A percentile compares a stretch with the other conserved stretches of the same genome.
These are phyloP conservation scores for Agaricus bisporus DNA, from an alignment of 768 basidiomycete species.

Conservation along the genomic window DNA sequence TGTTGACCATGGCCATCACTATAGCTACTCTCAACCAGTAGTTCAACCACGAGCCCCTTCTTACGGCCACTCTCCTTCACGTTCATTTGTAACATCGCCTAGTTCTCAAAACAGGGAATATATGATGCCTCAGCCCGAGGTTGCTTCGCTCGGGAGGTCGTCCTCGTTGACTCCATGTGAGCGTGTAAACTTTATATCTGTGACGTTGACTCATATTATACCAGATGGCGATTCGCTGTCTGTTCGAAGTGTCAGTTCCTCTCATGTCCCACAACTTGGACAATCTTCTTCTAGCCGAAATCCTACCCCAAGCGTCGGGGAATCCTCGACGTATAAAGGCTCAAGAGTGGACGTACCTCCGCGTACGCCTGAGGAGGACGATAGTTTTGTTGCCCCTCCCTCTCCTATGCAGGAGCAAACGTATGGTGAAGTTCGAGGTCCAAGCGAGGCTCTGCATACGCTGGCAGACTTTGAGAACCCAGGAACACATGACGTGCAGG, in stretches of 20 bases:
- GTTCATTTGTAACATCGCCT: background rate
- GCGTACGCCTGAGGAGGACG: background rate
- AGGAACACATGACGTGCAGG: conserved; percentile 18
- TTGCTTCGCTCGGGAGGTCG: background rate
- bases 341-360: background rate
- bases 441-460: conserved; percentile 30
- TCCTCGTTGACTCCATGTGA: conserved; percentile 7
- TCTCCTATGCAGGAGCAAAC: conserved; percentile 1
- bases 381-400: background rate
- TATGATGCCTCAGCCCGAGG: background rate
- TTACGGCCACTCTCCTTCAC: conserved; percentile 8
- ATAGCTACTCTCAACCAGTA: conserved; percentile 11
- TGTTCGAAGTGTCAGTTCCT: conserved; percentile 8
- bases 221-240: conserved; percentile 1
- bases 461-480: conserved; percentile 25
- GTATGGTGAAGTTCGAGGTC: conserved; percentile 11
- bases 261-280: background rate
- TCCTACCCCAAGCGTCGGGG: background rate
- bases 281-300: background rate
- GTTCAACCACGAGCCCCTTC: conserved; percentile 3
- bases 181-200: background rate
- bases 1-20: conserved; percentile 13
- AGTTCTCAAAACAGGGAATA: conserved; percentile 1
- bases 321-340: background rate
- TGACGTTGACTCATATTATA: background rate